Percentiles rank a stretch among this genome's conserved stretches.
Evolutionary conservation across 495 filamentous ascomycete species (phyloP).

Genomic region (Acidomyces sp.): DNA sequence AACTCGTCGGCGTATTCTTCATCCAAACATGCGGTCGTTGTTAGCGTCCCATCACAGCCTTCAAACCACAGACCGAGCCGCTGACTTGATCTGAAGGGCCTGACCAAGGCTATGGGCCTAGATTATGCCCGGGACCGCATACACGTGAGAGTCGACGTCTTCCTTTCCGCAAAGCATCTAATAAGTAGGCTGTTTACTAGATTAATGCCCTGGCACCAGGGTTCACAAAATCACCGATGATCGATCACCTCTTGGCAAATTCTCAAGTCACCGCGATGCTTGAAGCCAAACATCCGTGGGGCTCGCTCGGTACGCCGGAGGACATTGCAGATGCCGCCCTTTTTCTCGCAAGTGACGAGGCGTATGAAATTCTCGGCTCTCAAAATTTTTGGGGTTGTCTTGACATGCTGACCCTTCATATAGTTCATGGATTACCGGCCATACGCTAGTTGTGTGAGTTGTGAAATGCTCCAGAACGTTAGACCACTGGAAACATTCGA

Average conservation of each 20-base stretch:
- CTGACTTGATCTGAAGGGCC: no score
- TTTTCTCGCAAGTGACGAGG: conserved; percentile 22
- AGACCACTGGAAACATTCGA: background rate
- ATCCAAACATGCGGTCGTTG: conserved; percentile 18
- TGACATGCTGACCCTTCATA: background rate
- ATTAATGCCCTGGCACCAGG: conserved; percentile 14
- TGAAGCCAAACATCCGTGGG: conserved; percentile 11
- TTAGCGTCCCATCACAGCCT: no score
- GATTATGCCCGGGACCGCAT: conserved; percentile 19
- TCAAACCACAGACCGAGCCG: no score
- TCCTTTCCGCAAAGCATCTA: background rate
- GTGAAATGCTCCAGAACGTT: background rate
- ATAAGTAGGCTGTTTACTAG: background rate
- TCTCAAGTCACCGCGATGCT: background rate
- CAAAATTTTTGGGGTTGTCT: background rate
- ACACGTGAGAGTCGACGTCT: conserved; percentile 4
- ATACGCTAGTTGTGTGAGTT: conserved; percentile 8
- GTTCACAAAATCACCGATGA: conserved; percentile 18
- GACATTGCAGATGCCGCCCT: conserved; percentile 20
- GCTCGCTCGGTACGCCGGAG: conserved; percentile 15
- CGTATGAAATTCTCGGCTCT: conserved; percentile 3
- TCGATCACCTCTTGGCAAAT: background rate
- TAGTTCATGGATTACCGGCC: conserved; percentile 12
- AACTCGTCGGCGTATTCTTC: conserved; percentile 5
- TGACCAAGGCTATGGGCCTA: conserved; percentile 21